These are phyloP conservation scores for Microcyclosporella mali DNA, from an alignment of 2,329 filamentous ascomycete species.

Conservation along the genomic window DNA sequence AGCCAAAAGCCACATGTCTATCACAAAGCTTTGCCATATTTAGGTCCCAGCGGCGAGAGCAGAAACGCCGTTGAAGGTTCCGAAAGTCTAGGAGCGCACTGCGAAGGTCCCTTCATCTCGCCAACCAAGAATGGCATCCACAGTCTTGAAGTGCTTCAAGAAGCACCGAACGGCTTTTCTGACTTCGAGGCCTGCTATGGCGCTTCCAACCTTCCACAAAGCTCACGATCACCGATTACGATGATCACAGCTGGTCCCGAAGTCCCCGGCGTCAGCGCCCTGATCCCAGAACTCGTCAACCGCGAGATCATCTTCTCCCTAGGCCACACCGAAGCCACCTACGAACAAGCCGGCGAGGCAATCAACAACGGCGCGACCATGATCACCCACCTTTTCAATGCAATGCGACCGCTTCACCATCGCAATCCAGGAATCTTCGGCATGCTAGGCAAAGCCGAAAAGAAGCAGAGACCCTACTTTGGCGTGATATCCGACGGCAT, in stretches of 20 bases:
- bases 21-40: conserved; percentile 68
- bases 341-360: conserved; percentile 42
- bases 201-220: conserved; percentile 53
- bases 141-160: conserved; percentile 63
- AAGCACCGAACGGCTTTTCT: conserved; percentile 54
- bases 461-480: conserved; percentile 62
- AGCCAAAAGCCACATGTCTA: conserved; percentile 79
- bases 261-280: conserved; percentile 52
- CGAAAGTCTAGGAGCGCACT: conserved; percentile 83
- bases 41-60: conserved; percentile 61
- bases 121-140: conserved; percentile 83
- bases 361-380: conserved; percentile 46
- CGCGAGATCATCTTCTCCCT: conserved; percentile 66
- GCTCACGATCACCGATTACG: conserved; percentile 49
- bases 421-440: conserved; percentile 88
- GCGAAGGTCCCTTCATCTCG: conserved; percentile 83
- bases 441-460: conserved; percentile 58
- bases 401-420: conserved; percentile 53
- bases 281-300: conserved; percentile 61
- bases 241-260: conserved; percentile 87
- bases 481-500: conserved; percentile 88
- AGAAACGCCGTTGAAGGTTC: conserved; percentile 63
- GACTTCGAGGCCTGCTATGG: conserved; percentile 71
- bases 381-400: conserved; percentile 52
- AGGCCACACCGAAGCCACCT: conserved; percentile 47